Evolutionary conservation across 2,329 filamentous ascomycete species (phyloP), one percentile per base, ranked within the genome.

Genomic region (Sarocladium strictum): DNA sequence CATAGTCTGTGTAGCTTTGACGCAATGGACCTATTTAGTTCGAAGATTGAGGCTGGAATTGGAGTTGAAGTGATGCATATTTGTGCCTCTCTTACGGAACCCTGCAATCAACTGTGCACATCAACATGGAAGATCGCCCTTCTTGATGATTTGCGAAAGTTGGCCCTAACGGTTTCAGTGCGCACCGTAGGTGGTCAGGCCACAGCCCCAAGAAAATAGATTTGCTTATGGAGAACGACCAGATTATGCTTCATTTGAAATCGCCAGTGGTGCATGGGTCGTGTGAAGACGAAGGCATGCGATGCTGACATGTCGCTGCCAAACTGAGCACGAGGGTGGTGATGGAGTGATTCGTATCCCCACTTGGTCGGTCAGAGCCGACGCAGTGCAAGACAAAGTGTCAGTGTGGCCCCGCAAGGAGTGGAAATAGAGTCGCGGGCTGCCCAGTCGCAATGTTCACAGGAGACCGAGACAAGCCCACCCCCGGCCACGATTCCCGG

Each of bases 331-430:
- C 21, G 43, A n/a, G 43, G 23, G 29, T n/a, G 7, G 21, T 23
- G 23, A 6, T 21, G 17, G 24, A n/a, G 14, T n/a, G 23, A 23
- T 11, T 11, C 21, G 12, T 3, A 27, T 17, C 43, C 43, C 43
- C 43, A 47, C 21, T 26, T 47, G 21, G 43, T 47, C 43, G 43
- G 43, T 47, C 23, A 17, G n/a, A 27, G 43, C 43, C 43, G 43
- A 47, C n/a, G 21, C 23, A 17, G 23, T 47, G 43, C 24, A 24
- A 29, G 43, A 27, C 17, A 24, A 40, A 23, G 21, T n/a, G 43
- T 27, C 24, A 24, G 29, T 47, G 9, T n/a, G 3, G 43, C 43
- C 43, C 23, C 7, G 17, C 5, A 3, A 5, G 5, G 24, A 23
- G 35, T 38, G 35, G 40, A 43, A 5, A 24, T 43, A 15, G 10